Base-by-base conservation (phyloP, 768 basidiomycete genomes). In the Russula vinacea region DNA sequence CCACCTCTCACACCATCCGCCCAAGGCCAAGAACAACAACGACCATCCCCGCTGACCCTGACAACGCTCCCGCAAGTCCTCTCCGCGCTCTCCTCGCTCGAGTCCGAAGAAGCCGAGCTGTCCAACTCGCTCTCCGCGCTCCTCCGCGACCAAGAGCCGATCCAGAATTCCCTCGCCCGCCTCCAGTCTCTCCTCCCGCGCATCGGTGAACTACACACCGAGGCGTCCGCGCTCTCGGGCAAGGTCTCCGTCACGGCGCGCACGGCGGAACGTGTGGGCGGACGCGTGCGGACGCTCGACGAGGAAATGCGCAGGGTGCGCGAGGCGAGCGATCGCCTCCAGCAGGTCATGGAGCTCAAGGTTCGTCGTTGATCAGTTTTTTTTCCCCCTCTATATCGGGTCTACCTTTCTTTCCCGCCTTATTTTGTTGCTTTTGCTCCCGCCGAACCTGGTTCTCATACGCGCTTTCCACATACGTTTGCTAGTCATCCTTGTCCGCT, bases 341-440 rank as follows among this genome's bases (percentile, higher is more conserved):
- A 85, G 5, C 92, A 94, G 72, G 92, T 98, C 45, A 89, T 97
- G 79, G 97, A 98, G 65, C 84, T 99, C 69, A 98, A 97, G 83
- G 94, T 92, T 66, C 71, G 44, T 22, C 19, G 2, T 35, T 35
- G 3, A 72, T 53, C 58, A 35, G 24, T 32, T n/a, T 9, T 54
- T 10, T 58, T 65, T 59, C n/a, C n/a, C n/a, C n/a, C n/a, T n/a
- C n/a, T n/a, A n/a, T n/a, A n/a, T n/a, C n/a, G n/a, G n/a, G n/a
- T n/a, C n/a, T n/a, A n/a, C n/a, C n/a, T n/a, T n/a, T n/a, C n/a
- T n/a, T n/a, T n/a, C n/a, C n/a, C n/a, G n/a, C n/a, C n/a, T n/a
- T n/a, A n/a, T n/a, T 13, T 8, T 39, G 3, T 17, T 35, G 35
- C 35, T 3, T 35, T 35, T 35, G 35, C 35, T 33, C 35, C 29